Evolutionary conservation across 495 filamentous ascomycete genomes (phyloP), one percentile per base, ranked within the genome.

Genomic region (Penicillium paradoxum): DNA sequence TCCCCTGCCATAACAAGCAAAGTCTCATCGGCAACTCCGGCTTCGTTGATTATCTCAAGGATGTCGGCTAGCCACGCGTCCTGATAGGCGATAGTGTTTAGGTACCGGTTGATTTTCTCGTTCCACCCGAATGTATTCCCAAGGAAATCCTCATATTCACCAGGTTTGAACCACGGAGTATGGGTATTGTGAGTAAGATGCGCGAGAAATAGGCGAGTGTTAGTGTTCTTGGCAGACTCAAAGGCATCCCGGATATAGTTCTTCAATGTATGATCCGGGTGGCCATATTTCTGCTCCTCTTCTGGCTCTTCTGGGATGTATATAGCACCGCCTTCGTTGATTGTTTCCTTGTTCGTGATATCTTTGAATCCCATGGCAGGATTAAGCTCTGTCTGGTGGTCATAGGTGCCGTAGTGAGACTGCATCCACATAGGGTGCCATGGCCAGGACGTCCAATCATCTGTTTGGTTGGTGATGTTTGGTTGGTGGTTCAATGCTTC

Each of bases 151-250:
- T 67, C 55, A n/a, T 62, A 70, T 14, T 73, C 62, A 29, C 68
- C 60, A 5, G 75, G 76, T 49, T 67, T 69, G 2, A 59, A 67
- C 64, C 66, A 76, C 1, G 73, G 71, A 43, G 70, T 69, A 34
- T 76, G 73, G 1, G 68, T 74, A 18, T 64, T 65, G 51, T 67
- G 68, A 6, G 73, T 76, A 24, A 76, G 49, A 49, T 76, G 73
- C 2, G 65, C 68, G n/a, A 76, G 52, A 45, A 76, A 76, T 7
- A 74, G 49, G 17, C 73, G 68, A 25, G 62, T 60, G 18, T 70
- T 64, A 24, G 61, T 66, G 38, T 59, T 43, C 40, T 73, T 65
- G 4, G 70, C 70, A n/a, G 63, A 51, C 11, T 57, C 43, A 40
- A 76, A 63, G 2, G 64, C 34, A 51, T 75, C 72, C 3, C 65